These are phyloP conservation scores for Sutorius australiensis DNA, from an alignment of 768 basidiomycete genomes.

Conservation along the genomic window DNA sequence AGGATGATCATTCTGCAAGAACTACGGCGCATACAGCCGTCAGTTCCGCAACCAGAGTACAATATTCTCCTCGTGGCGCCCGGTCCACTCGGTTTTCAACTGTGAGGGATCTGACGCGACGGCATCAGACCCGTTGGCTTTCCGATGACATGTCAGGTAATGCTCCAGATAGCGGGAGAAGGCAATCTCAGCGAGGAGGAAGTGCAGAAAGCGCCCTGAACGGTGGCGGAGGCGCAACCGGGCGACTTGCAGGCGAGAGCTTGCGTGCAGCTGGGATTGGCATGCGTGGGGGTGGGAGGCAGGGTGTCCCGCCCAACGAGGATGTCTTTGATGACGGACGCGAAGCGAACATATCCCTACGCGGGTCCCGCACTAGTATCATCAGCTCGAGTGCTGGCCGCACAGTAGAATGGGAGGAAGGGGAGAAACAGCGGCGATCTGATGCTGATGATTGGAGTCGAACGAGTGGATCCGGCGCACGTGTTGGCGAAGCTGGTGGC, in stretches of 20 bases:
- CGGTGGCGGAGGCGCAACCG: constrained; percentile 38
- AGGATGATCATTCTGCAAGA: constrained; percentile 22
- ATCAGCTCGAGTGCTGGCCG: constrained; percentile 5
- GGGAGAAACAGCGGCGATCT: constrained; percentile 17
- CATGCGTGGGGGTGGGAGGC: constrained; percentile 31
- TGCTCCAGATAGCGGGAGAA: constrained; percentile 36
- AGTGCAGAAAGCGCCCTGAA: constrained; percentile 66
- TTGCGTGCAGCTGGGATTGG: constrained; percentile 68
- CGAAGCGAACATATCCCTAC: constrained; percentile 16
- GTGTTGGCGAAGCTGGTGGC: constrained; percentile 13
- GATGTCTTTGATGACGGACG: constrained; percentile 34
- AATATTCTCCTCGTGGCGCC: constrained; percentile 29
- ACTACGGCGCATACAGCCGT: constrained; percentile 22
- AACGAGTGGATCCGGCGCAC: constrained; percentile 22
- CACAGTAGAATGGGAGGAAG: constrained; percentile 25
- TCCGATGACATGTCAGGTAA: constrained; percentile 44
- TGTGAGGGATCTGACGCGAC: constrained; percentile 45
- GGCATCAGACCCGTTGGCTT: constrained; percentile 52
- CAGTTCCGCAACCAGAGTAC: constrained; percentile 20
- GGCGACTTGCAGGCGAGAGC: constrained; percentile 62
- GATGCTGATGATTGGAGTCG: constrained; percentile 21
- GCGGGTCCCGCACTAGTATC: constrained; percentile 14
- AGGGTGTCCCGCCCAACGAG: constrained; percentile 28
- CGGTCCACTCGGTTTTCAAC: constrained; percentile 40
- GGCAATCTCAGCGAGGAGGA: constrained; percentile 58